Base-by-base conservation (phyloP, 2,329 filamentous ascomycete genomes). In the Cadophora sp. region DNA sequence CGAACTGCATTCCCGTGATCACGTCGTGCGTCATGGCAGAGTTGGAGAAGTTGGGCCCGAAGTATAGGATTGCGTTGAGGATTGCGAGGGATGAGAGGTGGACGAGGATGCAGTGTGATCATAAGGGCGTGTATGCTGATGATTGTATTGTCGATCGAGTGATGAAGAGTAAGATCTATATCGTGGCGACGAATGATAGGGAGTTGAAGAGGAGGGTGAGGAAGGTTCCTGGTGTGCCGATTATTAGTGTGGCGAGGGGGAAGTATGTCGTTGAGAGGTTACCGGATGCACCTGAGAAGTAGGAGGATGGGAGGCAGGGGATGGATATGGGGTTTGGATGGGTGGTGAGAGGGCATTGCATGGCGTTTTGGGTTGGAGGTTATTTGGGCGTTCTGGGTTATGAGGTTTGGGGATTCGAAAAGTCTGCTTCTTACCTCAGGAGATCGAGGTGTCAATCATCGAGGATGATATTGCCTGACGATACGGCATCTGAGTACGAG, bases 211-310 rank as follows among this genome's bases (percentile, higher is more conserved):
- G 93, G 76, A 84, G 94, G 66, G 85, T 77, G 18, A 71, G 75
- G 39, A 97, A 97, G 82, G 88, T 96, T 62, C 89, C 90, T 1
- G 90, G 90, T 76, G 84, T 86, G 14, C 85, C 85, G 1, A 85
- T 87, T 64, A 85, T 97, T 84, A 93, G 89, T 75, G 93, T 96
- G 33, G 92, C 91, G 6, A 87, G 92, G 75, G 93, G 92, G 55
- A 97, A 97, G 80, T 98, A 97, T 80, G 90, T 95, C 58, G 96
- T 99, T 76, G 96, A 98, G 84, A 88, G 94, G 74, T 80, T 97
- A 70, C 94, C 94, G 5, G 92, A 94, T 79, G 93, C 92, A 45
- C 92, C 92, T 41, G 90, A 94, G 70, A 76, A 76, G 62, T 76
- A 73, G 65, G 43, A 2, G 14, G 43, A n/a, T 47, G 18, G 16